Base-by-base conservation (phyloP, 164 flowering plant genomes). In the Dillenia turbinata region DNA sequence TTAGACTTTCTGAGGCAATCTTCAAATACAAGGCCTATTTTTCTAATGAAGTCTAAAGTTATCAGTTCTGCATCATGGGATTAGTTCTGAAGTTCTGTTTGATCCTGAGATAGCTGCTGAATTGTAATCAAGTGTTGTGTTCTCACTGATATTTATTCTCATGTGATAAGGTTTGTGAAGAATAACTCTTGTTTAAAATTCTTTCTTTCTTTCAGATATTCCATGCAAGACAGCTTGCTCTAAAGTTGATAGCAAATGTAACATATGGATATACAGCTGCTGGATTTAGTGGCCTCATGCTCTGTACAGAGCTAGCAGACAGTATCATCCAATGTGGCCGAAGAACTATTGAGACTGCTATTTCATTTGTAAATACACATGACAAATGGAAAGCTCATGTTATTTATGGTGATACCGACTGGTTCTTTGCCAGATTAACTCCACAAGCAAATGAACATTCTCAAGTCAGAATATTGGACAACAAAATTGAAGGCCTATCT, bases 201-300 rank as follows among this genome's bases (percentile, higher is more conserved):
- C 14, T 17, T 54, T 60, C 17, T 8, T 33, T 33, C 17, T 24
- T 44, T 10, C 85, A 90, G 97, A 88, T 95, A 78, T 85, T 85
- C 61, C 81, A 95, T 73, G 89, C 99, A 45, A 87, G 99, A 69
- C 97, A 95, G 73, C 96, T 95, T 69, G 99, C 99, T 66, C 63
- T 95, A 75, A 95, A 95, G 81, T 75, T 95, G 66, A 95, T 95
- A 76, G 80, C 97, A 63, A 95, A 95, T 77, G 99, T 95, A 16
- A 95, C 97, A 6, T 95, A 95, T 74, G 99, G 99, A 44, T 95
- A 88, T 65, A 88, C 99, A 48, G 99, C 99, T 65, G 99, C 99
- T 75, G 99, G 97, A 45, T 92, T 89, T 75, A 92, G 99, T 78
- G 99, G 99, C 51, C 97, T 97, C 48, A 95, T 95, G 99, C 97